Evolutionary conservation across 768 basidiomycete species (phyloP).

Genomic region (Termitomyces sp.): DNA sequence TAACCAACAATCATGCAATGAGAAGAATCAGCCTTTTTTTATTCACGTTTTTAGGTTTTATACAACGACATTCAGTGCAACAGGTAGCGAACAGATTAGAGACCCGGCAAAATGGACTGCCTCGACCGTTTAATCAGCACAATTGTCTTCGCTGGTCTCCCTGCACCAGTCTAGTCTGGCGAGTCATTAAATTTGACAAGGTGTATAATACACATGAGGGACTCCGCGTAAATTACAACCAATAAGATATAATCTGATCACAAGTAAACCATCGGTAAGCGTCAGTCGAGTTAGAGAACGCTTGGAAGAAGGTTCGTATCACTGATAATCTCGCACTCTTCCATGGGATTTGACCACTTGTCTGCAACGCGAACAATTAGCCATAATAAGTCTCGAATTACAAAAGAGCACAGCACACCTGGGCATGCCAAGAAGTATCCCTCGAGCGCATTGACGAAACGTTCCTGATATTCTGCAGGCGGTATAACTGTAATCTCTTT

Average conservation of each 20-base stretch:
- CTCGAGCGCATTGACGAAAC: constrained; percentile 67
- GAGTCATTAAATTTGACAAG: too few species aligned
- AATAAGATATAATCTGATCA: constrained; percentile 1
- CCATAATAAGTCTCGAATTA: neutral
- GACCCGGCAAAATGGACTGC: too few species aligned
- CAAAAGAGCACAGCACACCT: constrained; percentile 29
- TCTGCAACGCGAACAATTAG: constrained; percentile 19
- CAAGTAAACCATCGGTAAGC: neutral
- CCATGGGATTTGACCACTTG: constrained; percentile 44
- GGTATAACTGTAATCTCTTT: constrained; percentile 80
- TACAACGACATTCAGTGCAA: too few species aligned
- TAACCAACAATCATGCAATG: too few species aligned
- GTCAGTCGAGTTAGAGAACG: constrained; percentile 25
- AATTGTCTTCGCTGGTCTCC: too few species aligned
- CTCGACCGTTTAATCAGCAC: too few species aligned
- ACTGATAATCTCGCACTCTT: constrained; percentile 30
- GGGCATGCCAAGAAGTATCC: constrained; percentile 73
- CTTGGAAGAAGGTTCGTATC: constrained; percentile 37
- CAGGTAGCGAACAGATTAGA: too few species aligned
- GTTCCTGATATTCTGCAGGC: constrained; percentile 72
- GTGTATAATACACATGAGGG: too few species aligned
- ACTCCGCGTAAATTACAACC: neutral
- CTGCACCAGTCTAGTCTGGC: too few species aligned
- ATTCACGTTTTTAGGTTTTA: too few species aligned
- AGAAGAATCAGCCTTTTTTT: too few species aligned